Conservation (phyloP, 257 asterid genomes). For the Penstemon davidsonii region DNA sequence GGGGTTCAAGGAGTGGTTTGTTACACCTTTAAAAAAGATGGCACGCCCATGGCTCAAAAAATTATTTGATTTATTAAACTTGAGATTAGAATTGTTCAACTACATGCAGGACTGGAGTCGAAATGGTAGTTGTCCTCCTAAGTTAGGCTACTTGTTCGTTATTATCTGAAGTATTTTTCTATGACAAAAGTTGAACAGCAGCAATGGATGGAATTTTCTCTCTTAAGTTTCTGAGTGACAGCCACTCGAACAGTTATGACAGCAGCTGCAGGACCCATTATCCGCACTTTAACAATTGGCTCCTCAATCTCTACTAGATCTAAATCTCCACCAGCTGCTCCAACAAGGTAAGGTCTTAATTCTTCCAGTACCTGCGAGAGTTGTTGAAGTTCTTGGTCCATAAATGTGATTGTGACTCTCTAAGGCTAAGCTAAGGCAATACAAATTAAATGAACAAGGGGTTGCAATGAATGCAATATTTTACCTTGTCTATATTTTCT, state of each 20-base stretch:
- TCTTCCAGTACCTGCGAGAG: slow-evolving; percentile 79
- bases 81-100: no score
- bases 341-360: slow-evolving; percentile 83
- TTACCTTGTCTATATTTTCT: slow-evolving; percentile 93
- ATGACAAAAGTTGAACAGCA: slow-evolving; percentile 86
- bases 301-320: slow-evolving; percentile 84
- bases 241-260: slow-evolving; percentile 99
- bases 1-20: no score
- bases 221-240: slow-evolving; percentile 83
- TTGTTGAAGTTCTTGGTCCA: neutral
- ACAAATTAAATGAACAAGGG: slow-evolving; percentile 1
- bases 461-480: slow-evolving; percentile 16
- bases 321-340: slow-evolving; percentile 92
- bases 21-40: no score
- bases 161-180: slow-evolving; percentile 13
- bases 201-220: slow-evolving; percentile 92
- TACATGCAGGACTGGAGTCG: no score
- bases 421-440: neutral
- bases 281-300: slow-evolving; percentile 86
- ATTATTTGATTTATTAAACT: no score
- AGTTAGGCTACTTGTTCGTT: no score
- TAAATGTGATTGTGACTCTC: neutral
- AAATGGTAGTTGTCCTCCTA: no score
- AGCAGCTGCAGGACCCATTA: slow-evolving; percentile 89
- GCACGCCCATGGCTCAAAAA: no score